phyloP scores from a whole-genome alignment of 2,329 filamentous ascomycete species.

The Aspergillus costaricaensis region DNA sequence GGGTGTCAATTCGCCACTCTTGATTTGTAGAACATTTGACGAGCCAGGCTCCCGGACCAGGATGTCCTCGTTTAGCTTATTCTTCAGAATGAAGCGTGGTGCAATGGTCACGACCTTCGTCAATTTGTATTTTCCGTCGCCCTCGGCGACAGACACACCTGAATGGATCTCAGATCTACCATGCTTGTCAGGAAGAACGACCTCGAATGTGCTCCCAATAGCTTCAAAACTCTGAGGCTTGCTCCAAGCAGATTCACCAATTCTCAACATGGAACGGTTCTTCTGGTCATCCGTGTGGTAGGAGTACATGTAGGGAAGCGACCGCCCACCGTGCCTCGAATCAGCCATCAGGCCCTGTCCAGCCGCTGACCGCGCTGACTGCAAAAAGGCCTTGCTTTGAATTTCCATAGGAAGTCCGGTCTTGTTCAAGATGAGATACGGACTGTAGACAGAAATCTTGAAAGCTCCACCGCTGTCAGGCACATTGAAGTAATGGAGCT shows the following conservation, averaged over 20 bases:
- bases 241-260: constrained; percentile 92
- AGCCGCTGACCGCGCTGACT: constrained; percentile 78
- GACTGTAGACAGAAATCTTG: constrained; percentile 91
- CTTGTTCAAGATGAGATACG: constrained; percentile 93
- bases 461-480: constrained; percentile 94
- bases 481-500: constrained; percentile 85
- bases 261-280: constrained; percentile 83
- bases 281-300: constrained; percentile 85
- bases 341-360: constrained; percentile 69
- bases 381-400: constrained; percentile 84
- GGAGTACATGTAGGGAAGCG: constrained; percentile 93
- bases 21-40: constrained; percentile 77
- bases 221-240: constrained; percentile 98
- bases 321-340: constrained; percentile 57
- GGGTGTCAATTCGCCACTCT: constrained; percentile 76
- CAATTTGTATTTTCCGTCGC: constrained; percentile 96
- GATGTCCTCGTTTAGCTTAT: constrained; percentile 85
- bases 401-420: constrained; percentile 87
- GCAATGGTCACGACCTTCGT: constrained; percentile 93
- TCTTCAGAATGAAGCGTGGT: constrained; percentile 90
- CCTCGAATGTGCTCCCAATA: constrained; percentile 88
- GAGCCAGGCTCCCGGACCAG: constrained; percentile 90
- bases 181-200: constrained; percentile 73
- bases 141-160: constrained; percentile 83
- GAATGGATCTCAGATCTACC: constrained; percentile 82